phyloP scores from a whole-genome alignment of 2,329 filamentous ascomycete genomes.

The Clathrospora elynae region DNA sequence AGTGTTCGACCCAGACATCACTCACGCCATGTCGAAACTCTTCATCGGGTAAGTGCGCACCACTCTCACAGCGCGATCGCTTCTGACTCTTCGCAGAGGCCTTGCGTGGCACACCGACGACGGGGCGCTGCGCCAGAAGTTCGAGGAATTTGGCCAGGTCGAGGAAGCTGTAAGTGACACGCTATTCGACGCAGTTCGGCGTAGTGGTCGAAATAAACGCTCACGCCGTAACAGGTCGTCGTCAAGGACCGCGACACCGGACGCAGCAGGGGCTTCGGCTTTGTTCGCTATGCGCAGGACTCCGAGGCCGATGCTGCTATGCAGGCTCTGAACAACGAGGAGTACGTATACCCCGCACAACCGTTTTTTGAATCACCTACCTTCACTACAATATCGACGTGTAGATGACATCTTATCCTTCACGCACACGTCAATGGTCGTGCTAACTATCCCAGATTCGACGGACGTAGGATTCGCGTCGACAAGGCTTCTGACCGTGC shows the following conservation, averaged over 20 bases:
- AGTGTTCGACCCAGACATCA: constrained; percentile 40
- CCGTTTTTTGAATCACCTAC: too few relatives aligned
- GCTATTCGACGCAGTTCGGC: constrained; percentile 2
- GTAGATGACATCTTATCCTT: background rate
- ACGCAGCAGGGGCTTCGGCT: constrained; percentile 95
- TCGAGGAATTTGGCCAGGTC: constrained; percentile 86
- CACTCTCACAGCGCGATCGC: background rate
- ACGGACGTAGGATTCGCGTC: constrained; percentile 91
- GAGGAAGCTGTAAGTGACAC: constrained; percentile 85
- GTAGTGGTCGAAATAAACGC: constrained; percentile 8
- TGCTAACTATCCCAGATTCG: constrained; percentile 67
- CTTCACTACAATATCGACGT: background rate
- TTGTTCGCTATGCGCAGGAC: constrained; percentile 85
- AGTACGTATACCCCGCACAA: constrained; percentile 65
- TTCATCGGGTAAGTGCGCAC: constrained; percentile 79
- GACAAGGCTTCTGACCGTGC: constrained; percentile 88
- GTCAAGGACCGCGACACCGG: constrained; percentile 97
- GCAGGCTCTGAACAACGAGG: constrained; percentile 80
- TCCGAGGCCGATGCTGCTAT: constrained; percentile 78
- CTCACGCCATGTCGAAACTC: constrained; percentile 78
- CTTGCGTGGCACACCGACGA: constrained; percentile 99
- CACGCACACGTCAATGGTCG: background rate
- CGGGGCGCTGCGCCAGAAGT: constrained; percentile 81
- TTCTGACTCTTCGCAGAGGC: constrained; percentile 65
- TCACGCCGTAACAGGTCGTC: constrained; percentile 70